Evolutionary conservation across 805 yeast genomes (phyloP).

Genomic region (Nematodospora valgi): DNA sequence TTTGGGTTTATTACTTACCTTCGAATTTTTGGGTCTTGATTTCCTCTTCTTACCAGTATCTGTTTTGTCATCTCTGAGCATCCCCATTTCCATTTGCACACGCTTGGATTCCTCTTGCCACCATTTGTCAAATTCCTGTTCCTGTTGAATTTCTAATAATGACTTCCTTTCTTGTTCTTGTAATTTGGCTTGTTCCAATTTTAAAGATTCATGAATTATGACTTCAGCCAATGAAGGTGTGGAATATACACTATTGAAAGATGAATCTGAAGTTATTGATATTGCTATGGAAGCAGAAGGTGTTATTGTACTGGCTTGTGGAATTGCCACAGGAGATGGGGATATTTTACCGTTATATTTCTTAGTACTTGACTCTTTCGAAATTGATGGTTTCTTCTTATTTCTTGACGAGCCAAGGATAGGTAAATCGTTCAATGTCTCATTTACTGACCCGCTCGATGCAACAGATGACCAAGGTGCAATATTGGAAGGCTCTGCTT

Average conservation of each 20-base stretch:
- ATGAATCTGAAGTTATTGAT: conserved; percentile 3
- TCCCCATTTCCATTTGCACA: conserved; percentile 46
- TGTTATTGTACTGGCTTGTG: neutral
- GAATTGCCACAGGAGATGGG: neutral
- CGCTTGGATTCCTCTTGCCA: conserved; percentile 77
- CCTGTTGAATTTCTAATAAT: conserved; percentile 70
- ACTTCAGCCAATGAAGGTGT: conserved; percentile 40
- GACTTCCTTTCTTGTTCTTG: conserved; percentile 36
- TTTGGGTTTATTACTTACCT: neutral
- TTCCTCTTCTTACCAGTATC: neutral
- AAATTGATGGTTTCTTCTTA: neutral
- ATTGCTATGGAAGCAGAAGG: conserved; percentile 2
- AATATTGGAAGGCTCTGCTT: conserved; percentile 3
- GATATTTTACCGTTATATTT: neutral
- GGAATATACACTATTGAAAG: conserved; percentile 8
- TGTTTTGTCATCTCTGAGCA: conserved; percentile 3
- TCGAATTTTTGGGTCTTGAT: neutral
- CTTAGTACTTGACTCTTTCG: neutral
- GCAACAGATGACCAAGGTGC: conserved; percentile 12
- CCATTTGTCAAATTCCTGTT: conserved; percentile 84
- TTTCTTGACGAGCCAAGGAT: conserved; percentile 14
- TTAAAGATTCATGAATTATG: conserved; percentile 45
- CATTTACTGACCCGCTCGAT: neutral
- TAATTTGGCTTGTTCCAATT: conserved; percentile 26
- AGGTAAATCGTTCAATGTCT: conserved; percentile 14